Percentiles rank a stretch among this genome's conserved stretches.
Evolutionary conservation across 768 basidiomycete genomes (phyloP).

Genomic region (Lenzites betulinus): DNA sequence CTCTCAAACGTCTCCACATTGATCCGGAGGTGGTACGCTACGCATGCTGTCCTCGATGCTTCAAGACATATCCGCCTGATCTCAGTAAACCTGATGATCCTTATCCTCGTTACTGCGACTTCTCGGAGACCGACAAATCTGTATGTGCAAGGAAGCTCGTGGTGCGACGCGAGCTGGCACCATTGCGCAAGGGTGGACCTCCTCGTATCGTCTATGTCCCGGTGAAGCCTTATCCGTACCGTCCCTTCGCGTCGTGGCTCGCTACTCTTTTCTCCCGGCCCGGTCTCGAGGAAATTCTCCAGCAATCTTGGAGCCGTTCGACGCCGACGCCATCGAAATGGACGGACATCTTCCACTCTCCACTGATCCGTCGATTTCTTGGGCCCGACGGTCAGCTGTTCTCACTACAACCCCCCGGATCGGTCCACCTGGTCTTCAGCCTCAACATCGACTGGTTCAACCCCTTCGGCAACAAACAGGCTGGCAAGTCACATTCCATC

Average conservation of each 20-base stretch:
- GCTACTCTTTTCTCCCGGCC: neutral
- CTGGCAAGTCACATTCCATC: conserved; percentile 2
- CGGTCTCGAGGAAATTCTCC: neutral
- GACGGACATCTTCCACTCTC: neutral
- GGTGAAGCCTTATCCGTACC: neutral
- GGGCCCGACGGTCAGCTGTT: neutral
- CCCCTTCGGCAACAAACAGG: neutral
- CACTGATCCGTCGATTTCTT: neutral
- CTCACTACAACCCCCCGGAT: neutral
- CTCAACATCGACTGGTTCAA: conserved; percentile 2
- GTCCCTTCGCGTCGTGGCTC: neutral
- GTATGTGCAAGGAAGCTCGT: neutral
- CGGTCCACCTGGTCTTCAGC: neutral
- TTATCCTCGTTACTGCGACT: neutral
- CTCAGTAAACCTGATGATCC: neutral
- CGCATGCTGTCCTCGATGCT: conserved; percentile 4
- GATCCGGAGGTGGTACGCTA: neutral
- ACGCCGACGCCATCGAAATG: neutral
- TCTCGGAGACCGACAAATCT: neutral
- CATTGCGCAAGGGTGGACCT: neutral
- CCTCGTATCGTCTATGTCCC: neutral
- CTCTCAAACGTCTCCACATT: neutral
- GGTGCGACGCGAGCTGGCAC: neutral
- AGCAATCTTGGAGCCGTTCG: neutral
- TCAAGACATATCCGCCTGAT: neutral